Evolutionary conservation across 2,329 filamentous ascomycete species (phyloP), one percentile per base, ranked within the genome.

Genomic region (Aspergillus fumigatus): DNA sequence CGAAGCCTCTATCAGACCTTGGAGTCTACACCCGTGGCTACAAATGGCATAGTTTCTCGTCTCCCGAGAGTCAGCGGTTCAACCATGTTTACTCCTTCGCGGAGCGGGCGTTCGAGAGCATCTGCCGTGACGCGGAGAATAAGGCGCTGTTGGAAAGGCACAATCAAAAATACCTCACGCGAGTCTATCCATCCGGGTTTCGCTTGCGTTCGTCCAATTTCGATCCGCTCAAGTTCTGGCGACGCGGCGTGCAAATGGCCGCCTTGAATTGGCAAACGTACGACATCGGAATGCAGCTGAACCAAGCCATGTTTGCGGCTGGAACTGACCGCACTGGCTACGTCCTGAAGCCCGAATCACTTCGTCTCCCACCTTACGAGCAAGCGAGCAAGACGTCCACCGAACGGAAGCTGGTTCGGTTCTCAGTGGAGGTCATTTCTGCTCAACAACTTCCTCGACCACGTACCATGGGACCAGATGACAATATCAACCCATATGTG

Each of bases 241-340:
- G 93, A 52, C 87, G 91, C 47, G 94, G 94, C 32, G 94, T 97
- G 19, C 94, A 99, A 75, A 97, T 99, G 93, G 92, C 89, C 14
- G 94, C 94, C 0, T 81, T 97, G 60, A 99, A 99, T 75, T 97
- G 94, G 93, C 94, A 99, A 75, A 97, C 92, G 0, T 97, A 95
- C 68, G 94, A 97, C 70, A 82, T 95, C 19, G 91, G 92, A 48
- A 94, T 97, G 84, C 93, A 97, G 70, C 83, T 97, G 73, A 97
- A 97, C 71, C 89, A 94, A 64, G 94, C 94, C 68, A 97, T 99
- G 94, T 99, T 97, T 70, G 89, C 92, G 49, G 90, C 90, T 56
- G 90, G 91, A 47, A 87, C 84, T 11, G 94, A 97, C 75, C 85
- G 86, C 55, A 90, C 89, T 2, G 94, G 94, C 48, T 99, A 97